Base-by-base conservation (phyloP, 139 green algal species). In the Penium margaritaceum region DNA sequence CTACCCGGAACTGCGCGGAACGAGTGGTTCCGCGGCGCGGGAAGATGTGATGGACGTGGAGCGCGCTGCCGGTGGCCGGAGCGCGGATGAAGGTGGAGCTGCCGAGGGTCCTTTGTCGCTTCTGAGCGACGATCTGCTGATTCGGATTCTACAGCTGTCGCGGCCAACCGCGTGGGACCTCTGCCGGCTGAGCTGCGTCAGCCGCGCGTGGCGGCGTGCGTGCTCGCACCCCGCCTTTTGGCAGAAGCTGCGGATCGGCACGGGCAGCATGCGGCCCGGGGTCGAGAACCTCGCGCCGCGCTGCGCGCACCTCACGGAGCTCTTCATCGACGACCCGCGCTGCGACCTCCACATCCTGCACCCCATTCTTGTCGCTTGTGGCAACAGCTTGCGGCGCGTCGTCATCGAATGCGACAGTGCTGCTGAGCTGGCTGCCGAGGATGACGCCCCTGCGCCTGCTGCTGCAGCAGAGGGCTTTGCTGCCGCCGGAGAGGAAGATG, bases 331-430 rank as follows among this genome's bases (percentile, higher is more conserved):
- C 0, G 65, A 73, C 54, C 65, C 65, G 4, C 65, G 65, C 17
- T 73, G 65, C 65, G 65, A 73, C 37, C 7, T 73, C 17, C 65
- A 73, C 65, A 63, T 61, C 5, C 37, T 73, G 21, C 39, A 73
- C 24, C 65, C 65, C 39, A 73, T 73, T 9, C 64, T 73, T 2
- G 65, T 73, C 19, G 65, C 65, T 15, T 30, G 21, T 19, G 65
- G 36, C 15, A 17, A 7, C 27, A 35, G 37, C 32, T 38, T 73
- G 15, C 38, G 65, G 29, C 19, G 39, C 19, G 35, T 73, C 5
- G 37, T 63, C 44, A 34, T 73, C 5, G 65, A 73, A 19, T 73
- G 65, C 65, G 65, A 73, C 41, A n/a, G n/a, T n/a, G n/a, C n/a
- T n/a, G n/a, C n/a, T n/a, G n/a, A n/a, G n/a, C n/a, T n/a, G n/a